Evolutionary conservation across 805 yeast species (phyloP).

Genomic region (Candida qinlingensis): DNA sequence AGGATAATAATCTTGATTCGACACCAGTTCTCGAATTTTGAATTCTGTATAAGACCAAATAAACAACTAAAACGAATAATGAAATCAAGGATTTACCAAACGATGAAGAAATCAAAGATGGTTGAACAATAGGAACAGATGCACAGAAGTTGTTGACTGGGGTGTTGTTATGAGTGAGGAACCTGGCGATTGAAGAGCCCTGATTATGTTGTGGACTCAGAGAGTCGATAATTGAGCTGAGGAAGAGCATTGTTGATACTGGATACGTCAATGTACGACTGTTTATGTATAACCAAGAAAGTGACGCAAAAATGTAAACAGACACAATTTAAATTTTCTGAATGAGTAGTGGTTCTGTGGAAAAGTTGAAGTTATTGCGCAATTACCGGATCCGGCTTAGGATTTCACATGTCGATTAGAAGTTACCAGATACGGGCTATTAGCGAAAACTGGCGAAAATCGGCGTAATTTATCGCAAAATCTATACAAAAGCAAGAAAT

Average conservation of each 20-base stretch:
- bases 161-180: slow-evolving; percentile 22
- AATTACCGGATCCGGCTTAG: neutral
- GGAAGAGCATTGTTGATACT: slow-evolving; percentile 2
- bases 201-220: neutral
- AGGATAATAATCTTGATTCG: slow-evolving; percentile 21
- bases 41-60: slow-evolving; percentile 8
- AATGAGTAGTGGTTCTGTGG: too few species aligned
- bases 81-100: slow-evolving; percentile 22
- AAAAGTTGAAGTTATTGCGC: too few species aligned
- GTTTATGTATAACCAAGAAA: neutral
- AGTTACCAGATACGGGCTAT: neutral
- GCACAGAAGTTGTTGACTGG: slow-evolving; percentile 23
- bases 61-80: slow-evolving; percentile 11
- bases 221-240: slow-evolving; percentile 8
- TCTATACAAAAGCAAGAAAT: too few species aligned
- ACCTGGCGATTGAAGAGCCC: slow-evolving; percentile 10
- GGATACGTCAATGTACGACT: neutral
- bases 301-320: too few species aligned
- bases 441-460: neutral
- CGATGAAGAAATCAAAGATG: slow-evolving; percentile 21
- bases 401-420: neutral
- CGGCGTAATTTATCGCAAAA: too few species aligned
- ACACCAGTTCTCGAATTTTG: slow-evolving; percentile 11
- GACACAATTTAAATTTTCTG: too few species aligned
- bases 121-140: slow-evolving; percentile 19